These are phyloP conservation scores for Symbiodinium natans DNA, from an alignment of 73 alveolate genomes.

Conservation along the genomic window DNA sequence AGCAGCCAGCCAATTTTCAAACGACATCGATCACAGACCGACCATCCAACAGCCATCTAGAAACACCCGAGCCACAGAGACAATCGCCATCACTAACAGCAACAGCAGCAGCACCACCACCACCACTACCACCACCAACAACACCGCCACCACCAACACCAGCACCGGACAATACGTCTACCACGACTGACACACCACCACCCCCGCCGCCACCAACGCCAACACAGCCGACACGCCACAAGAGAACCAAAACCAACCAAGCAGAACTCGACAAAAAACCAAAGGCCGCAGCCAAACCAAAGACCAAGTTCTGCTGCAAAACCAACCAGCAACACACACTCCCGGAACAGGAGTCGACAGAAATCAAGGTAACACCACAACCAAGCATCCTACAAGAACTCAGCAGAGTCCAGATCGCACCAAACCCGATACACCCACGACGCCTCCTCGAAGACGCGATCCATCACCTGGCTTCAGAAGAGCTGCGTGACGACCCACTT, in stretches of 20 bases:
- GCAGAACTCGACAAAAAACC: not conserved
- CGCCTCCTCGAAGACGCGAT: not conserved
- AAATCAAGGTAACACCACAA: no score
- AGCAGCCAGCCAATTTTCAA: not conserved
- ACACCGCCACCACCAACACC: not conserved
- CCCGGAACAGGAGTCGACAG: not conserved
- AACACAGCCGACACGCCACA: not conserved
- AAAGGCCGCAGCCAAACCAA: not conserved
- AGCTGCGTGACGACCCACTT: slow-evolving; percentile 41
- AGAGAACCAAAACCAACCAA: not conserved
- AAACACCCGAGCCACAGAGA: not conserved
- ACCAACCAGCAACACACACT: no score
- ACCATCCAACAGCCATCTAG: not conserved
- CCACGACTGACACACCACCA: not conserved
- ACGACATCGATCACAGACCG: not conserved
- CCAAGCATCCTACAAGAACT: not conserved
- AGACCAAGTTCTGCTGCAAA: not conserved
- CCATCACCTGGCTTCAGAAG: not conserved
- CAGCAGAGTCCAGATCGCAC: not conserved
- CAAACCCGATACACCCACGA: not conserved
- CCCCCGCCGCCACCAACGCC: not conserved
- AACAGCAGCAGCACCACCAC: not conserved
- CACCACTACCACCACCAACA: not conserved
- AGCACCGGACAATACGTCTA: not conserved
- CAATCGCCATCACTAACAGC: not conserved